Base-by-base conservation (phyloP, 2,329 filamentous ascomycete genomes). In the Penicillium sp. region DNA sequence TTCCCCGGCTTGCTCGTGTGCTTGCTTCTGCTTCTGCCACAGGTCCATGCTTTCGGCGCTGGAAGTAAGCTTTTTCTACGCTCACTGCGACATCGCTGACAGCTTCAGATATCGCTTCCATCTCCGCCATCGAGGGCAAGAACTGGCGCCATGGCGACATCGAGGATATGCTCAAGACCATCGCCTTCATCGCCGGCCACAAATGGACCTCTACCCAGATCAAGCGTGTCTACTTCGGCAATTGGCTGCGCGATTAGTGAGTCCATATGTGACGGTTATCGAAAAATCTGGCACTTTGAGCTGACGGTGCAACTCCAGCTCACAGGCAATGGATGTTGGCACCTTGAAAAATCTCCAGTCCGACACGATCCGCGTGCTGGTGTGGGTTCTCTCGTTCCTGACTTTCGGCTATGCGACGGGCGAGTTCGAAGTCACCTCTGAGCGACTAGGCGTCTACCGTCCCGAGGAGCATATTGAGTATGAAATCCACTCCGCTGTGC, bases 151-250 rank as follows among this genome's bases (percentile, higher is more conserved):
- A 76, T 74, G 74, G 74, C 32, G 86, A 89, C 64, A 89, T 89
- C 52, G 85, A 89, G 72, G 87, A 91, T 67, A 82, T 87, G 71
- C 80, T 93, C 59, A 85, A 87, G 68, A 86, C 82, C 5, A 71
- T 91, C 55, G 80, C 84, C 24, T 90, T 88, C 60, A 77, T 91
- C 47, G 78, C 85, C 53, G 87, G 87, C 47, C 87, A 89, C 65
- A 91, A 91, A 73, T 93, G 87, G 87, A 87, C 85, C 1, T 82
- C 82, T 11, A 83, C 87, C 75, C 80, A 87, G 70, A 77, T 91
- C 43, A 85, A 86, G 69, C 78, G 86, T 45, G 84, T 84, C 24
- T 91, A 89, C 70, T 91, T 91, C 72, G 87, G 87, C 32, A 93
- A 93, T 69, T 93, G 87, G 87, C 74, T 91, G 32, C 79, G 87